Conservation (phyloP, 495 filamentous ascomycete genomes). For the Aspergillus haitiensis region DNA sequence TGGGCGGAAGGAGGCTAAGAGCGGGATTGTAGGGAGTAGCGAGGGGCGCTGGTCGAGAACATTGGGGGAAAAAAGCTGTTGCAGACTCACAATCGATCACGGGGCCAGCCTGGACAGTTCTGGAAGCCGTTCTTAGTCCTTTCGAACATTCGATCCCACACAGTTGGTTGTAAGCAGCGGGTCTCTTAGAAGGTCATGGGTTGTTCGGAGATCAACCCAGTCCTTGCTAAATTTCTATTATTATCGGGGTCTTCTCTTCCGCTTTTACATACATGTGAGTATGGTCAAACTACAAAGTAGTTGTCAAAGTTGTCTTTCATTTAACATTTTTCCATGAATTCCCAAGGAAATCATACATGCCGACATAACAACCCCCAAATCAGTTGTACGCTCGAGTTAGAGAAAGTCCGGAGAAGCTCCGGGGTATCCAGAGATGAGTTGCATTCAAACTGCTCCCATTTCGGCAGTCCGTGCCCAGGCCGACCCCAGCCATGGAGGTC, state of each 20-base stretch:
- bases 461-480: slow-evolving; percentile 9
- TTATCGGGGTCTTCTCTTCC: neutral
- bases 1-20: slow-evolving; percentile 7
- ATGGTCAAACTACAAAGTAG: too few species aligned
- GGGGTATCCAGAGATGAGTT: neutral
- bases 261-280: neutral
- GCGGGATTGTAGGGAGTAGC: slow-evolving; percentile 6
- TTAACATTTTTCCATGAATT: neutral
- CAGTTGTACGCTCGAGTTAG: neutral
- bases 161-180: neutral
- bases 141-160: slow-evolving; percentile 17
- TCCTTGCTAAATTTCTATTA: slow-evolving; percentile 6
- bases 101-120: slow-evolving; percentile 14
- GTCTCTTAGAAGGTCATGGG: slow-evolving; percentile 5
- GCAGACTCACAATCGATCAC: slow-evolving; percentile 9
- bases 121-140: slow-evolving; percentile 14
- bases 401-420: slow-evolving; percentile 4
- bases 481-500: slow-evolving; percentile 11
- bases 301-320: too few species aligned
- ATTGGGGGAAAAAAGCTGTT: neutral
- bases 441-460: slow-evolving; percentile 9
- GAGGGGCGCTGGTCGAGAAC: slow-evolving; percentile 9
- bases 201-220: slow-evolving; percentile 13
- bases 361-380: neutral
- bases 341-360: neutral